Evolutionary conservation across 345 rosid species (phyloP).

Genomic region (Trapa bicornis): DNA sequence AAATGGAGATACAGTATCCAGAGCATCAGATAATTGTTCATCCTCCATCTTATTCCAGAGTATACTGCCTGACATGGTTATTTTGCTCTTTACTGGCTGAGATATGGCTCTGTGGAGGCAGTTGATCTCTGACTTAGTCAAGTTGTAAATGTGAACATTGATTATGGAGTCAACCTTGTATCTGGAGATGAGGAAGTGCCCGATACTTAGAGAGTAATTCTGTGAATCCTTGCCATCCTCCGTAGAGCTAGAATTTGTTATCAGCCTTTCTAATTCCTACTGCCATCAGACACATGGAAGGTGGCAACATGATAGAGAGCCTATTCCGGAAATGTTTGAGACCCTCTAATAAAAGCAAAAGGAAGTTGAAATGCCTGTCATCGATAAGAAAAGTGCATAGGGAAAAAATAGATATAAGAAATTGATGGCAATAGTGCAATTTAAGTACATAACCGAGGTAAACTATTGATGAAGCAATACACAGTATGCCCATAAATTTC

Average conservation of each 20-base stretch:
- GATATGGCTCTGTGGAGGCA: conserved; percentile 8
- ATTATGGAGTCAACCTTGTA: conserved; percentile 23
- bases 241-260: conserved; percentile 25
- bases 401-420: no score
- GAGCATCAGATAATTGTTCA: conserved; percentile 15
- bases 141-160: conserved; percentile 21
- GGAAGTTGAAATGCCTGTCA: not conserved
- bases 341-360: conserved; percentile 20
- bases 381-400: not conserved
- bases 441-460: not conserved
- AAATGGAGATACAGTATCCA: conserved; percentile 2
- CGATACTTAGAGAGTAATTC: conserved; percentile 19
- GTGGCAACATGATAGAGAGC: conserved; percentile 20
- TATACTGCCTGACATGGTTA: conserved; percentile 8
- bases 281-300: conserved; percentile 21
- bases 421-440: not conserved
- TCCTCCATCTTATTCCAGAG: conserved; percentile 19
- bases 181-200: conserved; percentile 25
- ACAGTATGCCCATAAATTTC: not conserved
- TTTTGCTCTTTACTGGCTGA: conserved; percentile 7
- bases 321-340: conserved; percentile 21
- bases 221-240: conserved; percentile 32
- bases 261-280: conserved; percentile 18
- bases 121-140: conserved; percentile 24
- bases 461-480: not conserved